These are phyloP conservation scores for Draba incana DNA, from an alignment of 345 rosid species.

Conservation along the genomic window DNA sequence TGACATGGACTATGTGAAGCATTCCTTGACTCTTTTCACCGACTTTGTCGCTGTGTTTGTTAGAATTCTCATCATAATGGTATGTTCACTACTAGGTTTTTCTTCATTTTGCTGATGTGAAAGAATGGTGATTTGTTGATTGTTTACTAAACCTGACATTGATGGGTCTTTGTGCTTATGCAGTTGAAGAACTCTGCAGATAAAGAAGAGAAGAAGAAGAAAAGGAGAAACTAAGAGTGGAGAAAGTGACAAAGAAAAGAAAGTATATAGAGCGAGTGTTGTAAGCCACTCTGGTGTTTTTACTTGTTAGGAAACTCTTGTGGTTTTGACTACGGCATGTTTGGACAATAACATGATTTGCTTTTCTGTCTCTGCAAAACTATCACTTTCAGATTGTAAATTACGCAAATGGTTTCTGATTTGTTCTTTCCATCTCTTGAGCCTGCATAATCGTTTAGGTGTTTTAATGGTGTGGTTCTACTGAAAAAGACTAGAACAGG, in stretches of 20 bases:
- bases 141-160: background rate
- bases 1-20: constrained; percentile 87
- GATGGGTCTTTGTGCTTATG: background rate
- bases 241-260: background rate
- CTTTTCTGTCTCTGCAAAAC: too few species aligned
- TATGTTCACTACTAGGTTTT: constrained; percentile 32
- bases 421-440: background rate
- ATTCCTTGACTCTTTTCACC: constrained; percentile 77
- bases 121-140: background rate
- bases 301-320: too few species aligned
- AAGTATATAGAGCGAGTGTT: background rate
- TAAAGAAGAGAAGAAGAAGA: constrained; percentile 79
- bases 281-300: too few species aligned
- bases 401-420: background rate
- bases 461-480: background rate
- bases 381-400: background rate
- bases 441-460: background rate
- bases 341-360: too few species aligned
- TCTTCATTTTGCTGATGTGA: background rate
- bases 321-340: too few species aligned
- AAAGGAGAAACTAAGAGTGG: constrained; percentile 51
- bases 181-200: constrained; percentile 77
- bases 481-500: too few species aligned
- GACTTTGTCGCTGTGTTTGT: constrained; percentile 84
- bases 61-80: constrained; percentile 83